These are phyloP conservation scores for Rhizopogon vulgaris DNA, from an alignment of 768 basidiomycete genomes.

Conservation along the genomic window DNA sequence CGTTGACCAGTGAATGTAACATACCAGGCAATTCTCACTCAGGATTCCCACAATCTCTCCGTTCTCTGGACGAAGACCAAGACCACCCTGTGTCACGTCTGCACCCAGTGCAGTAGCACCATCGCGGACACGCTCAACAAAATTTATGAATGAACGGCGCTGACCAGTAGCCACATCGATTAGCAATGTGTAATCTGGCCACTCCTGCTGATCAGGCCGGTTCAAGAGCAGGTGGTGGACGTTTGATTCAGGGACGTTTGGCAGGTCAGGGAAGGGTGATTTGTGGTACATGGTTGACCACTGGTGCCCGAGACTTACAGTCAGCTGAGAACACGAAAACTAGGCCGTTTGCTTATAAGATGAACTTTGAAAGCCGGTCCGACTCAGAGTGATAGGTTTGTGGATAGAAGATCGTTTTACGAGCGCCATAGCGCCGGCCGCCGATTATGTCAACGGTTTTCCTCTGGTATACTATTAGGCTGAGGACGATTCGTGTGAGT, in stretches of 20 bases:
- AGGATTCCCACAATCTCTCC: constrained; percentile 58
- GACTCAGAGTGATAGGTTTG: too few relatives aligned
- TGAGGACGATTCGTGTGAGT: too few relatives aligned
- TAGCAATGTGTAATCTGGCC: constrained; percentile 45
- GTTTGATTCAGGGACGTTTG: constrained; percentile 40
- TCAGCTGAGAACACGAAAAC: not conserved
- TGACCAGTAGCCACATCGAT: constrained; percentile 48
- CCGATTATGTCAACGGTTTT: too few relatives aligned
- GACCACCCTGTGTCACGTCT: constrained; percentile 40
- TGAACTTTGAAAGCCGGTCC: too few relatives aligned
- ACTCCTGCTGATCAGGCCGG: constrained; percentile 41
- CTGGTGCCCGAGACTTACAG: constrained; percentile 26
- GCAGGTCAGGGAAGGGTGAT: constrained; percentile 45
- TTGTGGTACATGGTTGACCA: constrained; percentile 24
- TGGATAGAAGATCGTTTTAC: too few relatives aligned
- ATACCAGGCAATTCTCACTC: constrained; percentile 56
- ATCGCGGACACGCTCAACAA: constrained; percentile 38
- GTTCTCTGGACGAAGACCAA: constrained; percentile 38
- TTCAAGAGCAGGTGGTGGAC: constrained; percentile 43
- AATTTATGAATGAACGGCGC: constrained; percentile 35
- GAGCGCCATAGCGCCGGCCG: too few relatives aligned
- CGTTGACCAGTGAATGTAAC: constrained; percentile 14
- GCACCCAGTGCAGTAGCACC: constrained; percentile 46
- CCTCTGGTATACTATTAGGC: too few relatives aligned
- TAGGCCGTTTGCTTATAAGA: too few relatives aligned